These are phyloP conservation scores for Cyphellophora attinorum DNA, from an alignment of 2,329 filamentous ascomycete genomes.

Conservation along the genomic window DNA sequence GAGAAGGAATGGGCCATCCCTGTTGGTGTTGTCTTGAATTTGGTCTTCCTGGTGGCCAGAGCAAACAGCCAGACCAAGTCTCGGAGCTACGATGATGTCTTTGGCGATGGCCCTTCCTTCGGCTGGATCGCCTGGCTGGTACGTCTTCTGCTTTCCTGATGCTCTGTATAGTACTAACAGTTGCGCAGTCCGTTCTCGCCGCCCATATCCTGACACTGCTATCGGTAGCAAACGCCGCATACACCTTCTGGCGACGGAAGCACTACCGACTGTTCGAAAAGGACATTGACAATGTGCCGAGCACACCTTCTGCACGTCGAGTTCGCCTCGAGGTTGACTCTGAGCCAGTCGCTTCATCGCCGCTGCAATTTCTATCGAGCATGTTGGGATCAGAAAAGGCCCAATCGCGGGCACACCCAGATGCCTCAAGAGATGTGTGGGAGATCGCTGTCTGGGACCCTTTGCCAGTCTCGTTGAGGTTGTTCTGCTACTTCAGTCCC, in stretches of 20 bases:
- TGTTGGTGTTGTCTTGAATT: constrained; percentile 66
- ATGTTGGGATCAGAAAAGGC: constrained; percentile 60
- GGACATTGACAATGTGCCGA: constrained; percentile 63
- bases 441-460: constrained; percentile 92
- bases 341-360: constrained; percentile 66
- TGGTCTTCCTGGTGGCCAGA: constrained; percentile 70
- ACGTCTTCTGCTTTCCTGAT: constrained; percentile 24
- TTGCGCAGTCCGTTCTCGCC: constrained; percentile 53
- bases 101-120: constrained; percentile 56
- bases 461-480: constrained; percentile 65
- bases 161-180: constrained; percentile 7
- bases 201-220: constrained; percentile 60
- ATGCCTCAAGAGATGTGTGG: constrained; percentile 81
- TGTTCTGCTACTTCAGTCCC: constrained; percentile 88
- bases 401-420: constrained; percentile 75
- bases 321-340: constrained; percentile 86
- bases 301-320: constrained; percentile 77
- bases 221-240: constrained; percentile 67
- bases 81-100: constrained; percentile 66
- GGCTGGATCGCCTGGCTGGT: constrained; percentile 62
- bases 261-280: constrained; percentile 88
- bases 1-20: constrained; percentile 64
- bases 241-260: constrained; percentile 71
- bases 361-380: constrained; percentile 62
- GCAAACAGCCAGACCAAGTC: constrained; percentile 57